Evolutionary conservation across 1,284 basidiomycete genomes (phyloP), one percentile per base, ranked within the genome.

Genomic region (Anthracocystis setariae): DNA sequence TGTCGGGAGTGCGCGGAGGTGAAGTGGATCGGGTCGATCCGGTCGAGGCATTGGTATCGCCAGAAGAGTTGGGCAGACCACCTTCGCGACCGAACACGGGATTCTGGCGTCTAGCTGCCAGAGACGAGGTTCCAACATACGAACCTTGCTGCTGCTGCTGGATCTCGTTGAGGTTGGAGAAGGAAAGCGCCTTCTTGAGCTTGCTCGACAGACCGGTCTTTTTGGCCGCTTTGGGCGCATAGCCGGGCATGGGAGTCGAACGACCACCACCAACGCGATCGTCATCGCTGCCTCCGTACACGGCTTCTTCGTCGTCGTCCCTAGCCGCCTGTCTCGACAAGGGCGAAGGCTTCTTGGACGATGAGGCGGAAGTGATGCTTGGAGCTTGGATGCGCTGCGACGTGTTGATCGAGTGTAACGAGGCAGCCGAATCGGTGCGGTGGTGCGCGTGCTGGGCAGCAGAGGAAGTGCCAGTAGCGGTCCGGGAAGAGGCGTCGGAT

Each of bases 1-100:
- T 77, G 60, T 79, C 76, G 20, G 76, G 77, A 0, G 77, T 77
- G 15, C 73, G 58, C 17, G 76, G 77, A 47, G 75, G 76, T 37
- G 77, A 79, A 8, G 77, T 73, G 42, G 76, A 79, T n/a, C 73
- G 60, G 9, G 76, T 73, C 3, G 73, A 75, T n/a, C 77, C 76
- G 12, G 76, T 70, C 15, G 76, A 77, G n/a, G 66, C 77, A n/a
- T 76, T 71, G 32, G 74, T 74, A 49, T 77, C 73, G 17, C 62
- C 67, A 4, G 70, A 77, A 27, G 75, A 65, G 57, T 73, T 72
- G 38, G 71, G 59, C 46, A 65, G 53, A 24, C 60, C 61, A 18
- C 66, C 69, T 24, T 23, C 21, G 5, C 58, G 65, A 23, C 65
- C 71, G 25, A 52, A 56, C 9, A 63, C 54, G 15, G 40, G 29